phyloP scores from a whole-genome alignment of 2,329 filamentous ascomycete species.

The Aspergillus hortae region DNA sequence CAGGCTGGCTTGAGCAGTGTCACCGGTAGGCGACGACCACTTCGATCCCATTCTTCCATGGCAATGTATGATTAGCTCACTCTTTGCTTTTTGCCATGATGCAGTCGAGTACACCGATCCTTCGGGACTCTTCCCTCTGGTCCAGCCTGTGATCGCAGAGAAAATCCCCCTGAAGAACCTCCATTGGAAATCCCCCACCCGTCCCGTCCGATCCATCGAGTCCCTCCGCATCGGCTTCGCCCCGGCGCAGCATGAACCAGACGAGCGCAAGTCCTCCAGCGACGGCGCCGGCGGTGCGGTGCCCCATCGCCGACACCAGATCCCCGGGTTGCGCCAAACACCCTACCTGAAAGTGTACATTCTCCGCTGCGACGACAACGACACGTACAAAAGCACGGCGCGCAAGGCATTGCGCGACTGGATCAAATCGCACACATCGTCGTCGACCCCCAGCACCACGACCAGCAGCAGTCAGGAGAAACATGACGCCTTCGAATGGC shows the following conservation, averaged over 20 bases:
- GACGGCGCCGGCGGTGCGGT: slow-evolving; percentile 34
- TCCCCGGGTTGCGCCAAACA: slow-evolving; percentile 86
- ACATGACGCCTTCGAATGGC: slow-evolving; percentile 94
- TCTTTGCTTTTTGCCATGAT: slow-evolving; percentile 11
- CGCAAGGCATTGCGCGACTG: slow-evolving; percentile 81
- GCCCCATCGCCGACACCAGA: slow-evolving; percentile 76
- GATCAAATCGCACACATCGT: slow-evolving; percentile 73
- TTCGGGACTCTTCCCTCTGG: slow-evolving; percentile 76
- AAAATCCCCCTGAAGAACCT: slow-evolving; percentile 85
- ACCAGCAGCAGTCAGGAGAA: slow-evolving; percentile 74
- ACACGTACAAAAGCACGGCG: slow-evolving; percentile 79
- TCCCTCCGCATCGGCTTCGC: slow-evolving; percentile 86
- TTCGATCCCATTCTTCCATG: not conserved
- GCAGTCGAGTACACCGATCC: slow-evolving; percentile 96
- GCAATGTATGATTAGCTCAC: slow-evolving; percentile 12
- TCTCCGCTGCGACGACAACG: slow-evolving; percentile 91
- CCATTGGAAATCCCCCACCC: slow-evolving; percentile 93
- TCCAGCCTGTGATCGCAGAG: slow-evolving; percentile 72
- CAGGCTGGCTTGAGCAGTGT: slow-evolving; percentile 66
- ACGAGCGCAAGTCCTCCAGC: slow-evolving; percentile 33
- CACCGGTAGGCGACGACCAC: slow-evolving; percentile 54
- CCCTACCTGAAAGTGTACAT: slow-evolving; percentile 91
- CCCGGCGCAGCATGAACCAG: slow-evolving; percentile 50
- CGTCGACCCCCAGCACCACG: slow-evolving; percentile 45
- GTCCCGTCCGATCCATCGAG: slow-evolving; percentile 88